Conservation (phyloP, 345 rosid species). For the Kandelia obovata region DNA sequence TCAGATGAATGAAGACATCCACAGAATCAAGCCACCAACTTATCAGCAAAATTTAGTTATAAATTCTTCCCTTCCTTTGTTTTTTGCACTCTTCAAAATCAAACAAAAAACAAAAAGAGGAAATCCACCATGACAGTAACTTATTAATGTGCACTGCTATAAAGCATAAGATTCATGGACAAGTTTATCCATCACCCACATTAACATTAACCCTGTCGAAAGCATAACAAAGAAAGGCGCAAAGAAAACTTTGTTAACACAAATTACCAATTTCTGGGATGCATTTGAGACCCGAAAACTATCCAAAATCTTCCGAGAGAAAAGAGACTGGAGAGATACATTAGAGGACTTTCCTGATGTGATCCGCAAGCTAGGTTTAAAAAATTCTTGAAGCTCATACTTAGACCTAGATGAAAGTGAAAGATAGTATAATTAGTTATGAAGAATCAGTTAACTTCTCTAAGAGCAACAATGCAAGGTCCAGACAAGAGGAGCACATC, state of each 20-base stretch:
- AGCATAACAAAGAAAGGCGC: neutral
- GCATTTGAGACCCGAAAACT: conserved; percentile 55
- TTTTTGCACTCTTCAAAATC: too few species aligned
- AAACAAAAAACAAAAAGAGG: too few species aligned
- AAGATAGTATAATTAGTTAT: conserved; percentile 17
- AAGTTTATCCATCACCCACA: neutral
- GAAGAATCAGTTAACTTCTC: neutral
- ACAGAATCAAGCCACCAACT: neutral
- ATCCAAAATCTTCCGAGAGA: conserved; percentile 60
- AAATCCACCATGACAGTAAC: too few species aligned
- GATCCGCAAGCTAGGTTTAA: conserved; percentile 86
- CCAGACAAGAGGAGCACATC: neutral
- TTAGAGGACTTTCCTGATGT: conserved; percentile 46
- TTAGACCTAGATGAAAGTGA: conserved; percentile 58
- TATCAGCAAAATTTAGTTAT: too few species aligned
- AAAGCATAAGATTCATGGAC: neutral
- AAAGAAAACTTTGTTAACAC: neutral
- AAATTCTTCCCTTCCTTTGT: too few species aligned
- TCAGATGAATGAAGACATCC: conserved; percentile 14
- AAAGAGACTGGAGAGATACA: conserved; percentile 44
- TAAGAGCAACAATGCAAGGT: conserved; percentile 7
- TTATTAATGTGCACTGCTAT: neutral
- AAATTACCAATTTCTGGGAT: conserved; percentile 47
- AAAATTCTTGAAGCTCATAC: conserved; percentile 88
- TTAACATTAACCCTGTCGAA: neutral